Evolutionary conservation across 306 rosid genomes (phyloP), one percentile per base, ranked within the genome.

Genomic region (Lotus japonicus): DNA sequence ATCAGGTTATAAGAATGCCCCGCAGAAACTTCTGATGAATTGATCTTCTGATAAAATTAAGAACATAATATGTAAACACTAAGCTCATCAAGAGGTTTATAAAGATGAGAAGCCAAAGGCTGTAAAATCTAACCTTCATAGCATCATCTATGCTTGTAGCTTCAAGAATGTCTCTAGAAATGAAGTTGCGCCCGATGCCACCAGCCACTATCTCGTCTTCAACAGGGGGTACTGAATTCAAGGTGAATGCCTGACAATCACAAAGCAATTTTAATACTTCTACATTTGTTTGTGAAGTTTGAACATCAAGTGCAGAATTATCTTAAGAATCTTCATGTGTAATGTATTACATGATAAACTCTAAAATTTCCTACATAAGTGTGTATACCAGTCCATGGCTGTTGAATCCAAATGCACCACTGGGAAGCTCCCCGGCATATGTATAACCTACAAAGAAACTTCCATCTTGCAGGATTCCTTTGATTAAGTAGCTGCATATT

Each of bases 91-190:
- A 31, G 36, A 31, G 33, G 46, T 28, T n/a, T 4, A 16, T 7
- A 64, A 73, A 45, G 2, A 70, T 7, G 57, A 59, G 38, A 69
- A 77, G 51, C 64, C 11, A 58, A 58, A 59, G 75, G 15, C 21
- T 15, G 57, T 33, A 64, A 11, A 44, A 36, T 62, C 82, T 71
- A 68, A 88, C 97, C 61, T 14, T 64, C 57, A 88, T 15, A 48
- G 97, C 95, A 58, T 90, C 86, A 0, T 85, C 84, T 14, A 94
- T 84, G 83, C 86, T 70, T 19, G 82, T 70, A n/a, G 95, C 88
- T 87, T 90, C 95, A 43, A 90, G 96, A 72, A 90, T 80, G 76
- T 88, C 86, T 26, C 95, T 79, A 48, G 96, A 84, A 55, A 94
- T 55, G 67, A 94, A 88, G 85, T 90, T 94, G 39, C 87, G 79